Conservation (phyloP, 2,329 filamentous ascomycete species). For the Daldinia sp. region DNA sequence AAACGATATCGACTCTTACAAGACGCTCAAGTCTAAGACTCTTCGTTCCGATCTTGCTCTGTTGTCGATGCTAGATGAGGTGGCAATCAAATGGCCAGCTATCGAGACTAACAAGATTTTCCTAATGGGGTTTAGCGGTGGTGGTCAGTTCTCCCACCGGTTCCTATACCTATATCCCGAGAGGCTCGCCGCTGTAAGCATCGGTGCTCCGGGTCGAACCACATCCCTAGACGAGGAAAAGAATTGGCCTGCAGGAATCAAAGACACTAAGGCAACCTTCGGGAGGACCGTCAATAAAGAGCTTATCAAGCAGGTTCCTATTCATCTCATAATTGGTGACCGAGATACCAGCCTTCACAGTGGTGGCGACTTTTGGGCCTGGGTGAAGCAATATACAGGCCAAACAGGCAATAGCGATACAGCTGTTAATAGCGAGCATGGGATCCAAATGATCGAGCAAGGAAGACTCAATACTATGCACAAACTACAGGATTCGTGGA, state of each 20-base stretch:
- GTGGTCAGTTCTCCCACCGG: constrained; percentile 51
- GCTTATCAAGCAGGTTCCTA: constrained; percentile 32
- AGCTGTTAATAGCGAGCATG: background rate
- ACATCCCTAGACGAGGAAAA: constrained; percentile 45
- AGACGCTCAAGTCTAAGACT: constrained; percentile 43
- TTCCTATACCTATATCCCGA: constrained; percentile 53
- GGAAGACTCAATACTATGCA: constrained; percentile 31
- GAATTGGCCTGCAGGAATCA: constrained; percentile 43
- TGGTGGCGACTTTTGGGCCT: constrained; percentile 44
- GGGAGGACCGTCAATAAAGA: constrained; percentile 29
- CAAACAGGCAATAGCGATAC: constrained; percentile 6
- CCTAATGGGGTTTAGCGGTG: constrained; percentile 50
- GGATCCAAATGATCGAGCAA: constrained; percentile 22
- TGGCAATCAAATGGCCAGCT: constrained; percentile 47
- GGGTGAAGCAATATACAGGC: constrained; percentile 32
- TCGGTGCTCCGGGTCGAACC: constrained; percentile 50
- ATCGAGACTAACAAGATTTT: constrained; percentile 48
- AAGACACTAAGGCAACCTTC: constrained; percentile 41
- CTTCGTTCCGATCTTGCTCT: constrained; percentile 48
- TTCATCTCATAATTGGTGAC: constrained; percentile 45
- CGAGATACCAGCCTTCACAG: constrained; percentile 41
- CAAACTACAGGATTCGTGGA: constrained; percentile 40
- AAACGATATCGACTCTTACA: constrained; percentile 50
- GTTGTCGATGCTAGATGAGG: constrained; percentile 50
- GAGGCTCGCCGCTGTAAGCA: constrained; percentile 46